Evolutionary conservation across 2,329 filamentous ascomycete genomes (phyloP), one percentile per base, ranked within the genome.

Genomic region (Bipolaris zeicola): DNA sequence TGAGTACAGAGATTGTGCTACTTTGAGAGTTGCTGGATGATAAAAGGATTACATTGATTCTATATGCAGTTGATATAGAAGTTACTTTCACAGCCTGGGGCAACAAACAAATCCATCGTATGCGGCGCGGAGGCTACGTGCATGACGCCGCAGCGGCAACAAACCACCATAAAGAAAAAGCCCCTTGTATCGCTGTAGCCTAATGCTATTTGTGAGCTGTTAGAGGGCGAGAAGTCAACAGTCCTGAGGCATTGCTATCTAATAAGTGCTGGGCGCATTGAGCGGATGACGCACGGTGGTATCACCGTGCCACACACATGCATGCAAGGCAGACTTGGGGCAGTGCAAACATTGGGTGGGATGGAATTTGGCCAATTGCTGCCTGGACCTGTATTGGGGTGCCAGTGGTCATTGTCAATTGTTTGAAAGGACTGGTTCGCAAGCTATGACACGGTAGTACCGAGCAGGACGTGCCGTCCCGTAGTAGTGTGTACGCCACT

Each of bases 121-220:
- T 26, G 34, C 18, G 26, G 11, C 16, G n/a, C 13, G n/a, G 34
- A 48, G 22, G 26, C 28, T 36, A 24, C 36, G 44, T 37, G 16
- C 45, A 22, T 43, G 38, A 36, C 45, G 37, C 45, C 31, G 16
- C 52, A 16, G 33, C 45, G 33, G n/a, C 31, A 54, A 44, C 31
- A 24, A 43, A 34, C 45, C 26, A 31, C 16, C 43, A 14, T 2
- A 43, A 13, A 36, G 28, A 8, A 18, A 18, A 11, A 1, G 5
- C 2, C 8, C 13, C 24, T 43, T 13, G 45, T 34, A 18, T 34
- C 11, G 2, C 28, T 34, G 28, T 26, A 22, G 28, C 28, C 14
- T 22, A 7, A 46, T 34, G 28, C 10, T 28, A 8, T 20, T 34
- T 5, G 43, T 13, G 22, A 18, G 8, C 33, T 10, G 7, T 18